A percentile compares a stretch with the other conserved stretches of the same genome.
Evolutionary conservation across 257 asterid genomes (phyloP).

Genomic region (Scutellaria baicalensis): DNA sequence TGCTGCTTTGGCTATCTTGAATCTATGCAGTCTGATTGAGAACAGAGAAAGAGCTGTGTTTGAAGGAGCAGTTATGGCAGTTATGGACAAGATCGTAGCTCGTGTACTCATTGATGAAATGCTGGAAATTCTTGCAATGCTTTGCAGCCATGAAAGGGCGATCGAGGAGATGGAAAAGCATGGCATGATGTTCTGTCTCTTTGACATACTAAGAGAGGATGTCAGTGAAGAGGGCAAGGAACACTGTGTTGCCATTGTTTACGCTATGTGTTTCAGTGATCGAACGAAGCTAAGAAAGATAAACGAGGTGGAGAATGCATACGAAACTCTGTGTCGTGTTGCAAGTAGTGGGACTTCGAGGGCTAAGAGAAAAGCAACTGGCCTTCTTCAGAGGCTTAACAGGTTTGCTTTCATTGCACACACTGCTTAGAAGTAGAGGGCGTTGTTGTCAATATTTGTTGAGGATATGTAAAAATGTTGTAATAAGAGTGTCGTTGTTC

Average conservation of each 20-base stretch:
- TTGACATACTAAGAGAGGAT: slow-evolving; percentile 18
- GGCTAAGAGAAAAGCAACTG: slow-evolving; percentile 49
- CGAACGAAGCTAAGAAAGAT: slow-evolving; percentile 27
- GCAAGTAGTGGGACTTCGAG: slow-evolving; percentile 37
- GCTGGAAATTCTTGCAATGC: slow-evolving; percentile 31
- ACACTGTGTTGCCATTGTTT: slow-evolving; percentile 30
- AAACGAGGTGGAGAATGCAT: slow-evolving; percentile 17
- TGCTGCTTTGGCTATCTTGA: slow-evolving; percentile 33
- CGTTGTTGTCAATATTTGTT: neutral
- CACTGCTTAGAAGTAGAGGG: slow-evolving; percentile 16
- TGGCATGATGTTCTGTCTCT: slow-evolving; percentile 27
- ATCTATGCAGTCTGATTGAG: slow-evolving; percentile 27
- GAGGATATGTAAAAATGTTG: too few relatives aligned
- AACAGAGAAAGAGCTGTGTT: slow-evolving; percentile 33
- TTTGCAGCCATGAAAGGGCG: slow-evolving; percentile 31
- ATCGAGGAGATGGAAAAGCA: slow-evolving; percentile 41
- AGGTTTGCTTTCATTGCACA: slow-evolving; percentile 15
- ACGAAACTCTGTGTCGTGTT: slow-evolving; percentile 22
- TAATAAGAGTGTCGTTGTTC: too few relatives aligned
- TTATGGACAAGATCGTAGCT: slow-evolving; percentile 32
- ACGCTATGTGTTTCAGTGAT: slow-evolving; percentile 30
- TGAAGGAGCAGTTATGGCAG: slow-evolving; percentile 33
- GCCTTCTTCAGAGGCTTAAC: slow-evolving; percentile 32
- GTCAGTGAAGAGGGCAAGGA: slow-evolving; percentile 29
- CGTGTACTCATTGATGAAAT: slow-evolving; percentile 24